Base-by-base conservation (phyloP, 306 rosid species). In the Casuarina equisetifolia region DNA sequence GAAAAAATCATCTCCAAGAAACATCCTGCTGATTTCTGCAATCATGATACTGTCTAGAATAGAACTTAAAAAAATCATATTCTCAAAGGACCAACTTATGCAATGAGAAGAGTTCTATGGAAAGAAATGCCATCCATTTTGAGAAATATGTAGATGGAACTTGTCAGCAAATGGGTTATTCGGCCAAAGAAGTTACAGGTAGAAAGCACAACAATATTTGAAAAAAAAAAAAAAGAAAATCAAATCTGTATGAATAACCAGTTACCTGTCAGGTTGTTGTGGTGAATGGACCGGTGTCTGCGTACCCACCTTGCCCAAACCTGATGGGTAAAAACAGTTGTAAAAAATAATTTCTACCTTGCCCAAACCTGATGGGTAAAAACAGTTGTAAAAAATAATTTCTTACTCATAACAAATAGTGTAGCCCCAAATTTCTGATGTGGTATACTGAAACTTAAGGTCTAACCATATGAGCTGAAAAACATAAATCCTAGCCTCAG, bases 271-370 rank as follows among this genome's bases (percentile, higher is more conserved):
- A 50, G 48, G 54, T 76, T 86, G 92, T 75, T 82, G 87, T n/a
- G 97, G 98, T 12, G 97, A 92, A 87, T 83, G 93, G 70, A 76
- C 81, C 1, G 98, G 98, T 73, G 97, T 92, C 85, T 88, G 88
- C 74, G 46, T 82, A 78, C 96, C 97, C 53, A 92, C 91, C 79
- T 87, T 87, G 70, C 98, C 98, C 86, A 95, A 87, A 78, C 98
- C 98, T 95, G 67, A 68, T 48, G 74, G 77, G 76, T 73, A 76
- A 72, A 61, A n/a, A n/a, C n/a, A n/a, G n/a, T n/a, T n/a, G n/a
- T n/a, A n/a, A n/a, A n/a, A n/a, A n/a, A n/a, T n/a, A n/a, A n/a
- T n/a, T n/a, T n/a, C 97, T 53, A 92, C 91, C 79, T 87, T 87
- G 70, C 98, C 98, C 86, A 95, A 87, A 76, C 98, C 98, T 95